Evolutionary conservation across 2,329 filamentous ascomycete genomes (phyloP).

Genomic region (Trichophyton simii): DNA sequence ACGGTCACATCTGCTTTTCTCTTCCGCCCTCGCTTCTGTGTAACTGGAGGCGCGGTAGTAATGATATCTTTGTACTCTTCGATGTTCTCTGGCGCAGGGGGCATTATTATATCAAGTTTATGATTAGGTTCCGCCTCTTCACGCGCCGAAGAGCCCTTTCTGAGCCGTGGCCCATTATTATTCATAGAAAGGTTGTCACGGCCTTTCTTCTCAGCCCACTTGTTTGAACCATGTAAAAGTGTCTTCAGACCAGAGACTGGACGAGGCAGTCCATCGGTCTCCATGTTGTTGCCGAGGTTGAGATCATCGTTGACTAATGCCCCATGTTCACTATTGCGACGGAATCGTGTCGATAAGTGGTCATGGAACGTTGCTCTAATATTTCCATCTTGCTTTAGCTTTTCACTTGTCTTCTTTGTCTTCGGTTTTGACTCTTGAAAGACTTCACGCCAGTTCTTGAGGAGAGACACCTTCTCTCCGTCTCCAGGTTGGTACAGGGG

Average conservation of each 20-base stretch:
- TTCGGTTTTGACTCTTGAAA: conserved; percentile 26
- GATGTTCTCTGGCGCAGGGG: neutral
- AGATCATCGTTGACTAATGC: too few relatives aligned
- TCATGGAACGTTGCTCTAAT: neutral
- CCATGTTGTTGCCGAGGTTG: neutral
- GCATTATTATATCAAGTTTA: neutral
- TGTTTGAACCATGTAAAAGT: too few relatives aligned
- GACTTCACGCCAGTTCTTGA: conserved; percentile 36
- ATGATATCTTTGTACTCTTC: neutral
- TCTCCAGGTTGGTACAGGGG: conserved; percentile 28
- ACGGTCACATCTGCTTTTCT: conserved; percentile 4
- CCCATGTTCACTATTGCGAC: neutral
- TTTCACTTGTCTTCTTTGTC: neutral
- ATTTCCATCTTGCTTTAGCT: neutral
- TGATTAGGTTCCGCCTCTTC: neutral
- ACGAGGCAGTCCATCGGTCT: neutral
- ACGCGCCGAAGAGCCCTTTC: neutral
- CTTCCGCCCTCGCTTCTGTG: conserved; percentile 2
- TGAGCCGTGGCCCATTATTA: conserved; percentile 1
- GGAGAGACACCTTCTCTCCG: conserved; percentile 32
- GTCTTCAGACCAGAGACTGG: too few relatives aligned
- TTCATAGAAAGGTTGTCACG: neutral
- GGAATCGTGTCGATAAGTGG: neutral
- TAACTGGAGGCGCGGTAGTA: neutral
- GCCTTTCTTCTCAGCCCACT: neutral